phyloP scores from a whole-genome alignment of 768 basidiomycete species.

The Rubroboletus satanas region DNA sequence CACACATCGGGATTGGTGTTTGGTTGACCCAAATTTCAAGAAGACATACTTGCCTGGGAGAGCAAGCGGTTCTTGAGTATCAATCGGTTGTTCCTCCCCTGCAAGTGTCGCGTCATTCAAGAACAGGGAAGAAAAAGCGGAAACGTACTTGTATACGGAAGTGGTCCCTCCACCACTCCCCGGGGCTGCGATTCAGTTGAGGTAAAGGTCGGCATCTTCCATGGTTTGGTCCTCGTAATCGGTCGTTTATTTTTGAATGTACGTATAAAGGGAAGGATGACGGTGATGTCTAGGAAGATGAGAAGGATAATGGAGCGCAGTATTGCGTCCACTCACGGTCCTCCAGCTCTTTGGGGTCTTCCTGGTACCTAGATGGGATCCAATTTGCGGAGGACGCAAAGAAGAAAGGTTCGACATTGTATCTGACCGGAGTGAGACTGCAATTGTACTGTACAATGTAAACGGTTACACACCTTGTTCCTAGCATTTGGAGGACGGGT shows the following conservation, averaged over 20 bases:
- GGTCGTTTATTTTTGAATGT: constrained; percentile 31
- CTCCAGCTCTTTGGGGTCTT: constrained; percentile 27
- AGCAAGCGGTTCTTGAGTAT: constrained; percentile 30
- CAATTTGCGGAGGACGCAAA: constrained; percentile 41
- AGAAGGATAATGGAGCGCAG: constrained; percentile 2
- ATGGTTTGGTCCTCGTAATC: constrained; percentile 10
- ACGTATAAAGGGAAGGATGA: constrained; percentile 41
- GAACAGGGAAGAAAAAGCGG: neutral
- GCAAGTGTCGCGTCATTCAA: neutral
- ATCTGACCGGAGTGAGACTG: constrained; percentile 26
- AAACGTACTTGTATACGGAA: constrained; percentile 14
- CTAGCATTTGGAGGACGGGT: constrained; percentile 38
- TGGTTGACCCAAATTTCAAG: neutral
- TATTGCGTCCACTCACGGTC: constrained; percentile 35
- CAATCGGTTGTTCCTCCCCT: constrained; percentile 23
- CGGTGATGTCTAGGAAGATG: constrained; percentile 38
- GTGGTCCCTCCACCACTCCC: neutral
- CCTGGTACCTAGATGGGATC: constrained; percentile 42
- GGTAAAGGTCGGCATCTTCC: constrained; percentile 16
- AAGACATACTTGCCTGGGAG: constrained; percentile 15
- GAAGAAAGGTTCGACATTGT: constrained; percentile 42
- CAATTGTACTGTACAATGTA: too few relatives aligned
- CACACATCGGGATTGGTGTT: neutral
- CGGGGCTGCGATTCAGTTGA: neutral
- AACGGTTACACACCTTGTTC: constrained; percentile 31